Percentiles rank a stretch among this genome's conserved stretches.
Conservation (phyloP, 148 eudicot species). For the Chenopodium berlandieri region DNA sequence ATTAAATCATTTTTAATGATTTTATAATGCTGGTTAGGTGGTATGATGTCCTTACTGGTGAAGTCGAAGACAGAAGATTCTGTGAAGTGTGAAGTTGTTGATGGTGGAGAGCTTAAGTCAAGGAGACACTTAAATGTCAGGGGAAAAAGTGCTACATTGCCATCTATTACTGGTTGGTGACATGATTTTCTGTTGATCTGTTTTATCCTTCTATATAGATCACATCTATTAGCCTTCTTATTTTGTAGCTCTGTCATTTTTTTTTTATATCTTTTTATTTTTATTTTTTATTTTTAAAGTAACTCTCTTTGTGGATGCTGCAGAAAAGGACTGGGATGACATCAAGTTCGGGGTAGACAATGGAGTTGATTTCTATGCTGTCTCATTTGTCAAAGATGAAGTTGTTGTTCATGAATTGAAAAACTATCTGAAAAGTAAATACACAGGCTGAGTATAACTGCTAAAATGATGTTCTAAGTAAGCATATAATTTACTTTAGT, state of each 20-base stretch:
- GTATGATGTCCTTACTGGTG: conserved; percentile 96
- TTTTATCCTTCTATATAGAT: neutral
- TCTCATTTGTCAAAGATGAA: conserved; percentile 97
- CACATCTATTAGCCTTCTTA: neutral
- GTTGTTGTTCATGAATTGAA: conserved; percentile 93
- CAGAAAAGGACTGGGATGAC: conserved; percentile 99
- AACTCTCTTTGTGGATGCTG: conserved; percentile 25
- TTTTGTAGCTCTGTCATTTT: neutral
- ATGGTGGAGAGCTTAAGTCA: conserved; percentile 98
- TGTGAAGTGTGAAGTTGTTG: conserved; percentile 94
- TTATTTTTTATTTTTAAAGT: neutral
- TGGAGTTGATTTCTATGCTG: conserved; percentile 91
- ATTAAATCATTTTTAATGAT: neutral
- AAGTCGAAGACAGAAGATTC: conserved; percentile 85
- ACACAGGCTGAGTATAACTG: neutral
- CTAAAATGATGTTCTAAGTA: neutral
- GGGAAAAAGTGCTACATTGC: conserved; percentile 97
- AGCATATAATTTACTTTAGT: neutral
- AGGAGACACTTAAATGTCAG: conserved; percentile 95
- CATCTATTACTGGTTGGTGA: conserved; percentile 85
- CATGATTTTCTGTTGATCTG: neutral
- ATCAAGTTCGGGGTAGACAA: conserved; percentile 99
- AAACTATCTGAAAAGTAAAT: conserved; percentile 76
- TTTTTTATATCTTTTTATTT: neutral
- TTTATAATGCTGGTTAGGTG: conserved; percentile 50